phyloP scores from a whole-genome alignment of 2,329 filamentous ascomycete species.

The Emmonsiellopsis sp. region DNA sequence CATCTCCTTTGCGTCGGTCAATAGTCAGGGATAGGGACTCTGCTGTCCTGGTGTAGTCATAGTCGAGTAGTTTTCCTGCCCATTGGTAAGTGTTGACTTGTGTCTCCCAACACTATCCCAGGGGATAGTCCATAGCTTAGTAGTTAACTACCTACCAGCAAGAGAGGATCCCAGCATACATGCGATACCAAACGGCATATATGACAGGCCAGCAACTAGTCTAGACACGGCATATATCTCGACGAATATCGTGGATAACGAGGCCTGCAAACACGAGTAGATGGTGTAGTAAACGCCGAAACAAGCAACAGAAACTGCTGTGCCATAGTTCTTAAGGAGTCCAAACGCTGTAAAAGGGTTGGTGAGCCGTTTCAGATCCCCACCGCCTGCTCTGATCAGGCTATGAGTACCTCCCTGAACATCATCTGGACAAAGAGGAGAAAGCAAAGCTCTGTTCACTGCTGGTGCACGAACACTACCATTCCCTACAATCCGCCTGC shows the following conservation, averaged over 20 bases:
- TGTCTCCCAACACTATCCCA: neutral
- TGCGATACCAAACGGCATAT: neutral
- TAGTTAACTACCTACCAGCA: neutral
- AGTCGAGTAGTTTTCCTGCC: neutral
- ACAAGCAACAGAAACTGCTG: neutral
- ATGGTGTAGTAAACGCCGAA: neutral
- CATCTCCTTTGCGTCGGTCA: neutral
- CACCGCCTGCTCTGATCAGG: neutral
- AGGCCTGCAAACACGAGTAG: neutral
- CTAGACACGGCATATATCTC: neutral
- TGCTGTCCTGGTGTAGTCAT: slow-evolving; percentile 42
- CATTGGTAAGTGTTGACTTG: neutral
- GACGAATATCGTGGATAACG: neutral
- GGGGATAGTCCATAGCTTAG: too few relatives aligned
- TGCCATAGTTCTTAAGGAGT: neutral
- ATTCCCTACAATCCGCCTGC: slow-evolving; percentile 24
- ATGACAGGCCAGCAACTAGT: neutral
- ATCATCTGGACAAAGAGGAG: neutral
- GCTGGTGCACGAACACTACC: slow-evolving; percentile 14
- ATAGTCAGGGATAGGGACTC: slow-evolving; percentile 24
- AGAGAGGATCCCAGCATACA: neutral
- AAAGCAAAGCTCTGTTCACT: slow-evolving; percentile 8
- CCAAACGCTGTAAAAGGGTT: neutral
- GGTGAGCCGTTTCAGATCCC: neutral
- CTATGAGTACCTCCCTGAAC: too few relatives aligned